Base-by-base conservation (phyloP, 345 rosid genomes). In the Salix purpurea region DNA sequence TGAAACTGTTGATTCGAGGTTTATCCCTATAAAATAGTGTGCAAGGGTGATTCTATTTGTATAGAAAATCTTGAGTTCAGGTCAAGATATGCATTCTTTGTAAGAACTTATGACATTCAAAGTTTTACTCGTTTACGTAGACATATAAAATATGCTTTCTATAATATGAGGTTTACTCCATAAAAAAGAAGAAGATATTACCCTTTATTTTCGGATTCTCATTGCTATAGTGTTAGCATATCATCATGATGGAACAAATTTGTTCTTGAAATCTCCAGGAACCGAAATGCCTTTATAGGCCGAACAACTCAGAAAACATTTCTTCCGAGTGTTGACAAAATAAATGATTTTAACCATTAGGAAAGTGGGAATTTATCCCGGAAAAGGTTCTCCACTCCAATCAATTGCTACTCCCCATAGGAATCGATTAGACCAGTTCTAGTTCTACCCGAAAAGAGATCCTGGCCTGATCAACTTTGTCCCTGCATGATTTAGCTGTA, bases 41-140 rank as follows among this genome's bases (percentile, higher is more conserved):
- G n/a, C n/a, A 2, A 18, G 2, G 23, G 10, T 2, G 23, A 19
- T 18, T 21, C 1, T 10, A 21, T 8, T 54, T 0, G 61, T 21
- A 32, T 4, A 32, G 0, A 32, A 32, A 32, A 32, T 32, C 34
- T 32, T 1, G 5, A 32, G 34, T 32, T 32, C 34, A 0, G 4
- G 5, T 32, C 0, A 4, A 4, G 5, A 0, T 32, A 32, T 32
- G 1, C 0, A 32, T 4, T 4, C 0, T 4, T 32, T 32, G 0
- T 32, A 32, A 32, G 0, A 32, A 32, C 0, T 0, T 32, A 32
- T 32, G 5, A 32, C 5, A 4, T 0, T 4, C 0, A 32, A 4
- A 32, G 0, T 32, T 32, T 32, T 32, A 4, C 0, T 32, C 34
- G 0, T 4, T 4, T 0, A 32, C 0, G 0, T 30, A 30, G 32